Conservation (phyloP, 2,329 filamentous ascomycete species). For the Aspergillus ochraceoroseus region DNA sequence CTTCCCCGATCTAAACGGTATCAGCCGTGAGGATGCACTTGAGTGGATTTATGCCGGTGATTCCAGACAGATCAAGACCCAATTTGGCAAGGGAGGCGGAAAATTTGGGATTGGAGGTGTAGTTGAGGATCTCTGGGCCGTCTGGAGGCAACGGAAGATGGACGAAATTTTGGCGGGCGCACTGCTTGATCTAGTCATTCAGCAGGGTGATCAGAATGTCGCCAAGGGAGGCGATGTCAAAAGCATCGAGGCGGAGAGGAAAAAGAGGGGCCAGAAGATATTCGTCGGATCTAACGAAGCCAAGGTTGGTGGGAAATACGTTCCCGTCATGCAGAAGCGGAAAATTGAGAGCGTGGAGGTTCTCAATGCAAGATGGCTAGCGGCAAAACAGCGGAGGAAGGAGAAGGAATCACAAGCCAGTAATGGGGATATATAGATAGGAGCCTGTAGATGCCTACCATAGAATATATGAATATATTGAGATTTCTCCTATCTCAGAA, state of each 20-base stretch:
- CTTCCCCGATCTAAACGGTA: slow-evolving; percentile 59
- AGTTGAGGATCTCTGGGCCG: slow-evolving; percentile 70
- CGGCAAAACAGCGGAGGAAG: slow-evolving; percentile 45
- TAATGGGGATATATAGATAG: slow-evolving; percentile 14
- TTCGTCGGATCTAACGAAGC: slow-evolving; percentile 56
- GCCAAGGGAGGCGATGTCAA: slow-evolving; percentile 26
- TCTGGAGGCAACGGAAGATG: slow-evolving; percentile 80
- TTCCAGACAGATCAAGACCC: slow-evolving; percentile 41
- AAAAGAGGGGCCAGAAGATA: slow-evolving; percentile 46
- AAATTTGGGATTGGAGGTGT: slow-evolving; percentile 64
- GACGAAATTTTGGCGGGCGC: slow-evolving; percentile 78
- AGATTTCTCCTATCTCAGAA: not conserved
- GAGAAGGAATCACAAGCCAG: slow-evolving; percentile 28
- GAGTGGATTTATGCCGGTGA: slow-evolving; percentile 78
- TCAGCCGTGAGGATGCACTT: slow-evolving; percentile 55
- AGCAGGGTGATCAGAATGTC: slow-evolving; percentile 36
- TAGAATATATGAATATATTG: slow-evolving; percentile 7
- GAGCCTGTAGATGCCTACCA: slow-evolving; percentile 14
- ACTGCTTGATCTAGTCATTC: slow-evolving; percentile 61
- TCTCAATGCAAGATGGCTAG: slow-evolving; percentile 58
- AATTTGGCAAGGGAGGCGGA: slow-evolving; percentile 48
- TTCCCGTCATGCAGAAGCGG: slow-evolving; percentile 52
- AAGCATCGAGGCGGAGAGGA: slow-evolving; percentile 23
- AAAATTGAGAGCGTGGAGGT: slow-evolving; percentile 56
- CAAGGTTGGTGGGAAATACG: slow-evolving; percentile 54